These are phyloP conservation scores for Fusarium virguliforme DNA, from an alignment of 2,329 filamentous ascomycete genomes.

Conservation along the genomic window DNA sequence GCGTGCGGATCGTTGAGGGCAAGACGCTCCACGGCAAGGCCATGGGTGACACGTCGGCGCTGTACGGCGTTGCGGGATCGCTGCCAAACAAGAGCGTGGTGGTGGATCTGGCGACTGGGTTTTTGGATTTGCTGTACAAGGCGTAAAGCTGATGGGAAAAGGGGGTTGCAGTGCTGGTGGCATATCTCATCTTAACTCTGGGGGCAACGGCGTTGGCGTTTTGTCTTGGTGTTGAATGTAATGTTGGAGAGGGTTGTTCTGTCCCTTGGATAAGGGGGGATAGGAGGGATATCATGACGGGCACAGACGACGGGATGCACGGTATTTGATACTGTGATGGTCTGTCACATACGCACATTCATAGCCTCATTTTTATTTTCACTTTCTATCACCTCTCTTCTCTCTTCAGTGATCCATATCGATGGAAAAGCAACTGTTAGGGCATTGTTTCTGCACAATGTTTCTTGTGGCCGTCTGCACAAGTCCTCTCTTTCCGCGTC, in stretches of 20 bases:
- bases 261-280: not conserved
- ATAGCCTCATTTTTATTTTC: constrained; percentile 7
- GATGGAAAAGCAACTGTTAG: not conserved
- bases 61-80: constrained; percentile 96
- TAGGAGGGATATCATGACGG: not conserved
- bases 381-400: constrained; percentile 3
- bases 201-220: constrained; percentile 35
- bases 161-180: constrained; percentile 13
- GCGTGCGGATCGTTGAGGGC: constrained; percentile 79
- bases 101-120: constrained; percentile 89
- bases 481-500: not conserved
- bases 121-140: constrained; percentile 94
- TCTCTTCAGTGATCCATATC: not conserved
- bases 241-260: not conserved
- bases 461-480: not conserved
- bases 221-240: constrained; percentile 15
- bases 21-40: constrained; percentile 77
- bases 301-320: not conserved
- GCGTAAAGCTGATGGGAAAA: constrained; percentile 64
- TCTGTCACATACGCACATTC: not conserved
- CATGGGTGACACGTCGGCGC: constrained; percentile 84
- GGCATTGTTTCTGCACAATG: not conserved
- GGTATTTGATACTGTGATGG: constrained; percentile 1
- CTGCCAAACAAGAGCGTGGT: constrained; percentile 97
- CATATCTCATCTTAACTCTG: constrained; percentile 22